A percentile compares a stretch with the other conserved stretches of the same genome.
Conservation (phyloP, 306 rosid species). For the Astragalus glycyphyllos region DNA sequence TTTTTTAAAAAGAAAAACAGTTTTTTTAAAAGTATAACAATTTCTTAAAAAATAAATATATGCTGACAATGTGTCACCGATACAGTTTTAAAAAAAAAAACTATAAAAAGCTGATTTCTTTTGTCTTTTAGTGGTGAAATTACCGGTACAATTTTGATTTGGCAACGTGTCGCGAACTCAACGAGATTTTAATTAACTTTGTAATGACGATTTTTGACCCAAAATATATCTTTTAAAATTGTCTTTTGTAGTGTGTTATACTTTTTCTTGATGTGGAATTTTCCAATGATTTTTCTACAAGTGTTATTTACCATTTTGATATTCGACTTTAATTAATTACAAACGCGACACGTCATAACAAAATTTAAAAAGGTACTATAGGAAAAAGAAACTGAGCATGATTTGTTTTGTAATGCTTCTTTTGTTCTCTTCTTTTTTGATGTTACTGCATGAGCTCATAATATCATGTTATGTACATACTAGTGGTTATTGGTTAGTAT, state of each 20-base stretch:
- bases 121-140: too few species aligned
- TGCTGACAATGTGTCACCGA: too few species aligned
- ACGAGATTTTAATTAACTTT: not conserved
- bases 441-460: too few species aligned
- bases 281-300: not conserved
- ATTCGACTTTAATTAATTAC: not conserved
- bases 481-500: too few species aligned
- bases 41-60: too few species aligned
- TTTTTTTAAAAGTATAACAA: too few species aligned
- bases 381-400: not conserved
- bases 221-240: not conserved
- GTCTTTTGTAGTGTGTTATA: conserved; percentile 1
- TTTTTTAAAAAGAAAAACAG: too few species aligned
- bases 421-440: too few species aligned
- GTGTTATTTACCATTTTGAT: conserved; percentile 1
- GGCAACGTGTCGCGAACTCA: conserved; percentile 30
- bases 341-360: not conserved
- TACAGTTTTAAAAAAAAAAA: too few species aligned
- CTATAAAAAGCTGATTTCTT: too few species aligned
- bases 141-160: not conserved
- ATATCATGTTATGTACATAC: too few species aligned
- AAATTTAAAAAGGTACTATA: not conserved
- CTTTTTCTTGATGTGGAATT: conserved; percentile 8
- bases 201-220: not conserved
- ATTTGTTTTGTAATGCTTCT: too few species aligned